Evolutionary conservation across 768 basidiomycete genomes (phyloP).

Genomic region (Russula sp.): DNA sequence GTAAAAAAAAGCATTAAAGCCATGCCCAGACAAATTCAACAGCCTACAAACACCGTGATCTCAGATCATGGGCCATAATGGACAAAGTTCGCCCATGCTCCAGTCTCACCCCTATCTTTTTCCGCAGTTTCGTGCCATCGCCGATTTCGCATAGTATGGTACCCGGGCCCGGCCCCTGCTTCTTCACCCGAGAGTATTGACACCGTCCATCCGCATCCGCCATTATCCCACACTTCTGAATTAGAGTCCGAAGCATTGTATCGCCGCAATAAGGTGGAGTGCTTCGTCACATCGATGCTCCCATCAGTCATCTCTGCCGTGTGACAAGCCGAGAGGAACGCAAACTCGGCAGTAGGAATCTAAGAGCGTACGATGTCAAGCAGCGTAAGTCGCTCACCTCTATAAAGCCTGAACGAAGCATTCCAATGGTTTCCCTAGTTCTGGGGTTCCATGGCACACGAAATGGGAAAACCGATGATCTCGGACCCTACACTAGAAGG

Average conservation of each 20-base stretch:
- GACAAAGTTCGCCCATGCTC: conserved; percentile 7
- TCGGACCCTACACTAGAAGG: not conserved
- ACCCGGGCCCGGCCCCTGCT: not conserved
- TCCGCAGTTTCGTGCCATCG: conserved; percentile 1
- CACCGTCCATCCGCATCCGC: conserved; percentile 8
- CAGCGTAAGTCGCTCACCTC: not conserved
- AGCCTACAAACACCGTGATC: not conserved
- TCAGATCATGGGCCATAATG: conserved; percentile 7
- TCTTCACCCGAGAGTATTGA: not conserved
- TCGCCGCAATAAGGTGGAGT: conserved; percentile 14
- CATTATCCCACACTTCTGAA: conserved; percentile 20
- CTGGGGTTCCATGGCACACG: conserved; percentile 11
- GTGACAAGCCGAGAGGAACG: conserved; percentile 20
- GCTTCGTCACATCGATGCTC: conserved; percentile 12
- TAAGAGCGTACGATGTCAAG: conserved; percentile 3
- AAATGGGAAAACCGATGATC: conserved; percentile 2
- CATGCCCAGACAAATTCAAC: not conserved
- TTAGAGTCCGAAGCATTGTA: conserved; percentile 11
- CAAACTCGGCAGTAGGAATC: conserved; percentile 9
- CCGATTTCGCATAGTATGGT: not conserved
- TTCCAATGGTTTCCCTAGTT: conserved; percentile 3
- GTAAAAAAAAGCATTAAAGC: too few species aligned
- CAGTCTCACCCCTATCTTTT: not conserved
- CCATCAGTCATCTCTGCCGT: conserved; percentile 3
- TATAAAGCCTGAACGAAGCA: conserved; percentile 4